Evolutionary conservation across 148 eudicot species (phyloP).

Genomic region (Oxyria digyna): DNA sequence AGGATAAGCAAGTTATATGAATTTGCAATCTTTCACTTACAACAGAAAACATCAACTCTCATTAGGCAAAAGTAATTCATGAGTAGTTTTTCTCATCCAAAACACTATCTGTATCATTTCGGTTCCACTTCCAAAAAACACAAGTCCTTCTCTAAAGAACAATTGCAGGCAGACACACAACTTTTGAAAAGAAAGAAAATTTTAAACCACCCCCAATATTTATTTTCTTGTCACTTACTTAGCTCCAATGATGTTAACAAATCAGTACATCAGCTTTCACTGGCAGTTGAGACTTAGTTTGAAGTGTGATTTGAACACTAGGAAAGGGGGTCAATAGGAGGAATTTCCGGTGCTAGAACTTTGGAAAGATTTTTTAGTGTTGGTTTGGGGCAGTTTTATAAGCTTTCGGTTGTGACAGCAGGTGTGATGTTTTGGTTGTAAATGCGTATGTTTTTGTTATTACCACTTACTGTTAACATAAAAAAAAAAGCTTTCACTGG

Average conservation of each 20-base stretch:
- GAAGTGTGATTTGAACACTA: too few relatives aligned
- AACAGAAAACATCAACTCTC: neutral
- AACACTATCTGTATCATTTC: neutral
- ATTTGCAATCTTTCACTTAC: neutral
- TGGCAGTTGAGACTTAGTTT: too few relatives aligned
- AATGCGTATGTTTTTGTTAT: too few relatives aligned
- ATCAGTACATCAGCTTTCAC: neutral
- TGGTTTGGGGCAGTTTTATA: too few relatives aligned
- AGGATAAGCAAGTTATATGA: neutral
- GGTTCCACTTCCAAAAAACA: neutral
- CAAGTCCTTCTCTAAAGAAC: neutral
- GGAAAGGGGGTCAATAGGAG: too few relatives aligned
- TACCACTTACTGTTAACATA: too few relatives aligned
- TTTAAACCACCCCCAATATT: neutral
- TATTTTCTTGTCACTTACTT: neutral
- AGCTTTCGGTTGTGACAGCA: too few relatives aligned
- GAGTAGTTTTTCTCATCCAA: neutral
- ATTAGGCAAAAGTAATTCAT: neutral
- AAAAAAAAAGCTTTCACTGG: too few relatives aligned
- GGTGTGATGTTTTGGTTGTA: too few relatives aligned
- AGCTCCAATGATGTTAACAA: neutral
- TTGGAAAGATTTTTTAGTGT: too few relatives aligned
- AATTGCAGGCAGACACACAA: slow-evolving; percentile 1
- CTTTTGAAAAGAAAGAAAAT: neutral
- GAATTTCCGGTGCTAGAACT: too few relatives aligned